Base-by-base conservation (phyloP, 129 eudicot species). In the Chrysanthemum lavandulifolium region DNA sequence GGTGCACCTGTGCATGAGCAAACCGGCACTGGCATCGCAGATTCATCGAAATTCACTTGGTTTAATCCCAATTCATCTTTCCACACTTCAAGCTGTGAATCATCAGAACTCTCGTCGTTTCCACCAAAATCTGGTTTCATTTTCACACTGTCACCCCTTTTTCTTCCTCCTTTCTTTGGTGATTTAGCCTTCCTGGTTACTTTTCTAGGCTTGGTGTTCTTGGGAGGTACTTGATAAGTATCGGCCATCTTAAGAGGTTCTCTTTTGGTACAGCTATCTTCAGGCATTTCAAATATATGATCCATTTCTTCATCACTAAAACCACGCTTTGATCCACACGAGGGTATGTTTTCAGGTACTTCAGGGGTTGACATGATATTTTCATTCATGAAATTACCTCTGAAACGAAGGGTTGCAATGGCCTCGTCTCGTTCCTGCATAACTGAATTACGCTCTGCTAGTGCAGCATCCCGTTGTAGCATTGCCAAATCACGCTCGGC, bases 401-500 rank as follows among this genome's bases (percentile, higher is more conserved):
- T 73, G 73, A 59, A 78, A 11, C 76, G 83, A 23, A 86, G 80
- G 67, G 88, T 63, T 64, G 86, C 69, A 21, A 89, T 69, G 19
- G 90, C 92, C 21, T 86, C 86, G 9, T 89, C 89, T 51, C 92
- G 84, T 66, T 86, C 92, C 61, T 86, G 83, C 13, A 86, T 78
- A 76, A 92, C 96, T 8, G 89, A 75, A 68, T 86, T 82, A 40
- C 88, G 88, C 66, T 89, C 92, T 6, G 87, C 81, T 49, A 84
- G 72, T 56, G 96, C 96, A 6, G 88, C 96, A 12, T 89, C 92
- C 11, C 92, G 73, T 77, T 89, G 96, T 31, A 86, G 71, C 88
- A 89, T 80, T 13, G 92, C 96, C 86, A 89, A 73, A 62, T 89
- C 96, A 53, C 90, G 87, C 79, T 89, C 90, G 3, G 90, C 86